Evolutionary conservation across 768 basidiomycete species (phyloP).

Genomic region (Cyathus striatus): DNA sequence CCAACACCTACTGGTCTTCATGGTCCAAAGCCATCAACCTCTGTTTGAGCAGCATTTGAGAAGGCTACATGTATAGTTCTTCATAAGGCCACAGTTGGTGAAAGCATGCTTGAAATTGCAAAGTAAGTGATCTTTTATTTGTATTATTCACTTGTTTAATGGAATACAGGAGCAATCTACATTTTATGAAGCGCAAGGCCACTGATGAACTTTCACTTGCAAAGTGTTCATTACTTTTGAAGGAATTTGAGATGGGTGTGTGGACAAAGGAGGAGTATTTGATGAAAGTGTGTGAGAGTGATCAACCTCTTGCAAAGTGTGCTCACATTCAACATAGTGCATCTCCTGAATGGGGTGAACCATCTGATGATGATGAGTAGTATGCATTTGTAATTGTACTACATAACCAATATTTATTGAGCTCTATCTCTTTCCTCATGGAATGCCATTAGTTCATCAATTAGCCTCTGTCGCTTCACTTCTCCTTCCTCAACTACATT

Average conservation of each 20-base stretch:
- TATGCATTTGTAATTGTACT: neutral
- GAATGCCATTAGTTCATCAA: constrained; percentile 13
- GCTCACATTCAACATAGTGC: too few relatives aligned
- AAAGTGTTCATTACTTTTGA: neutral
- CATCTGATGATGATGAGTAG: neutral
- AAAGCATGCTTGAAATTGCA: neutral
- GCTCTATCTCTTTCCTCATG: neutral
- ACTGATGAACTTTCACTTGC: neutral
- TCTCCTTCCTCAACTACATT: constrained; percentile 9
- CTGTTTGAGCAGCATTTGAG: neutral
- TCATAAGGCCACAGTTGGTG: neutral
- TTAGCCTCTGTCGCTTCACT: constrained; percentile 11
- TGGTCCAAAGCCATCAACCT: neutral
- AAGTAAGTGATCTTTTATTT: neutral
- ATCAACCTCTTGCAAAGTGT: neutral
- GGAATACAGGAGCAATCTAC: neutral
- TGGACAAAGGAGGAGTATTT: neutral
- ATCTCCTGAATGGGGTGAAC: neutral
- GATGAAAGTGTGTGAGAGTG: neutral
- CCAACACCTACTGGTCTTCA: neutral
- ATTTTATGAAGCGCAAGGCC: neutral
- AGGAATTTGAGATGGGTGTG: neutral
- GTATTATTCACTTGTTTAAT: neutral
- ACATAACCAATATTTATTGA: neutral
- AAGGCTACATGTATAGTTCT: neutral